Evolutionary conservation across 805 yeast species (phyloP).

Genomic region (Soucietia sequanensis): DNA sequence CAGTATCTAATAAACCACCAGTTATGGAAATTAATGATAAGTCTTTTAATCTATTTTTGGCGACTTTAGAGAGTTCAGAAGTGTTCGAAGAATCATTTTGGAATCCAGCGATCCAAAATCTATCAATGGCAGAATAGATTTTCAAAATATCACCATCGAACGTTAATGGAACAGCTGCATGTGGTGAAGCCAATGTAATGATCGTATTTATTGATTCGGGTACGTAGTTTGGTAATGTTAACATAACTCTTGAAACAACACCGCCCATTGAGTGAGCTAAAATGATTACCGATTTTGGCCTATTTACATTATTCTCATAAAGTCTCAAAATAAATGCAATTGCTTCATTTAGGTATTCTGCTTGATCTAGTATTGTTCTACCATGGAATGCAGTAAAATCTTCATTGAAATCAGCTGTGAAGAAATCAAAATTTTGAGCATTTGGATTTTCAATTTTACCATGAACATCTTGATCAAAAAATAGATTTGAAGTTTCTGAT

Average conservation of each 20-base stretch:
- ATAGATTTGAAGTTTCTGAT: constrained; percentile 65
- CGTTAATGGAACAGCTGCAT: constrained; percentile 87
- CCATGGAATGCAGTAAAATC: constrained; percentile 97
- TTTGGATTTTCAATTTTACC: constrained; percentile 24
- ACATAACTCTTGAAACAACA: constrained; percentile 81
- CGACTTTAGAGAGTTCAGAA: constrained; percentile 23
- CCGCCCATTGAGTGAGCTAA: constrained; percentile 99
- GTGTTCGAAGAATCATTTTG: constrained; percentile 20
- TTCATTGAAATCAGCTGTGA: constrained; percentile 91
- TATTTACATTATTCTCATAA: constrained; percentile 44
- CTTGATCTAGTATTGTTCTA: constrained; percentile 87
- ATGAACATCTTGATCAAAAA: constrained; percentile 33
- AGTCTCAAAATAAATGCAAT: constrained; percentile 69
- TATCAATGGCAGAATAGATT: constrained; percentile 70
- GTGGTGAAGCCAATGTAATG: constrained; percentile 86
- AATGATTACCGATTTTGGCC: constrained; percentile 71
- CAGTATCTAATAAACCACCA: constrained; percentile 78
- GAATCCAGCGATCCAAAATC: constrained; percentile 75
- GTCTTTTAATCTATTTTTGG: constrained; percentile 48
- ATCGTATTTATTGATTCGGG: constrained; percentile 78
- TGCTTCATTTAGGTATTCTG: constrained; percentile 90
- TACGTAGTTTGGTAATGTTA: constrained; percentile 73
- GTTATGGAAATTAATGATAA: constrained; percentile 81
- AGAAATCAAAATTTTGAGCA: constrained; percentile 68
- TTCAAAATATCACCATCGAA: constrained; percentile 85